These are phyloP conservation scores for Trichoderma lentiforme DNA, from an alignment of 2,329 filamentous ascomycete species.

Conservation along the genomic window DNA sequence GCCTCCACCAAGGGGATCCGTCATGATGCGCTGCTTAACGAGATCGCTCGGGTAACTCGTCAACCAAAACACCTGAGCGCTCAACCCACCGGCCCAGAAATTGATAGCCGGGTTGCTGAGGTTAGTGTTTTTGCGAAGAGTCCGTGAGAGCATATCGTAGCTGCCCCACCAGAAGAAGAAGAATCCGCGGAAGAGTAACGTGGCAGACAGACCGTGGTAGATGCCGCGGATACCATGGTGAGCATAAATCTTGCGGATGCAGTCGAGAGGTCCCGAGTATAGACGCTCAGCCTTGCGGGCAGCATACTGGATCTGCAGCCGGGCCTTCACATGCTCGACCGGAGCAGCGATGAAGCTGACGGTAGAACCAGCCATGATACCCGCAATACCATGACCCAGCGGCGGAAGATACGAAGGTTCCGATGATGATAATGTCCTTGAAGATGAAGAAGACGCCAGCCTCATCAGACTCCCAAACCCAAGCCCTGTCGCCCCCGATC, in stretches of 20 bases:
- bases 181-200: conserved; percentile 82
- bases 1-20: conserved; percentile 74
- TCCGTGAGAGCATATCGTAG: conserved; percentile 78
- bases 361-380: conserved; percentile 80
- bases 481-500: conserved; percentile 20
- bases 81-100: conserved; percentile 94
- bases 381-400: conserved; percentile 82
- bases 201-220: conserved; percentile 82
- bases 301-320: conserved; percentile 90
- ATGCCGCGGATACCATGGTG: conserved; percentile 74
- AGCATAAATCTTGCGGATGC: conserved; percentile 64
- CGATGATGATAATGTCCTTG: conserved; percentile 23
- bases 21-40: conserved; percentile 97
- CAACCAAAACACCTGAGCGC: conserved; percentile 92
- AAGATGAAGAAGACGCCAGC: neutral
- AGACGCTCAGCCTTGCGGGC: conserved; percentile 71
- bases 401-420: conserved; percentile 57
- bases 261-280: conserved; percentile 87
- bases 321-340: conserved; percentile 91
- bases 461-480: conserved; percentile 16
- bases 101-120: conserved; percentile 80
- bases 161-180: conserved; percentile 99
- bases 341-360: conserved; percentile 92
- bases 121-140: conserved; percentile 62
- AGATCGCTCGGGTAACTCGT: conserved; percentile 90